Percentiles rank a stretch among this genome's conserved stretches.
Evolutionary conservation across 2,329 filamentous ascomycete genomes (phyloP).

Genomic region (Pseudopyrenochaeta lycopersici): DNA sequence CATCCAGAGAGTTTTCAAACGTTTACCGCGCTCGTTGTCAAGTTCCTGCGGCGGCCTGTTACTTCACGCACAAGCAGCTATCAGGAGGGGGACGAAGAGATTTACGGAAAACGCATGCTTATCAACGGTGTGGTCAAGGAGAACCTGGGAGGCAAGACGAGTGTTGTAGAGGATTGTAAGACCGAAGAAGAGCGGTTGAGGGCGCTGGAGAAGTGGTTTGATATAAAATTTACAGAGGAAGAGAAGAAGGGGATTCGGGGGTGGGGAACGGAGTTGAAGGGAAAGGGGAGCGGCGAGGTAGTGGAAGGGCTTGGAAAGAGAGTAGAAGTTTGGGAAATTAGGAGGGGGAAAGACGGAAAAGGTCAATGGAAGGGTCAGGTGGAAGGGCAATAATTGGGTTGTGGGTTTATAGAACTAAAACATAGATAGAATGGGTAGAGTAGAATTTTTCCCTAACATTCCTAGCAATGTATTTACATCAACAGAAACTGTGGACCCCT

Average conservation of each 20-base stretch:
- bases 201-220: constrained; percentile 52
- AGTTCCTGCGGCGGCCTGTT: constrained; percentile 42
- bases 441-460: too few relatives aligned
- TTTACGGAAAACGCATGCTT: constrained; percentile 50
- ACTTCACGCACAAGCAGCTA: constrained; percentile 33
- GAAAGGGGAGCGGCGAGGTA: constrained; percentile 8
- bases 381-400: not conserved
- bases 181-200: constrained; percentile 51
- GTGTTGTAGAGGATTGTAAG: constrained; percentile 47
- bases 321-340: not conserved
- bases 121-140: constrained; percentile 56
- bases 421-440: not conserved
- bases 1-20: constrained; percentile 45
- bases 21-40: constrained; percentile 47
- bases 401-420: not conserved
- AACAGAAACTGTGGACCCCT: too few relatives aligned
- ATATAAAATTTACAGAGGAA: constrained; percentile 48
- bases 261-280: constrained; percentile 32
- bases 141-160: constrained; percentile 53
- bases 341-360: constrained; percentile 2
- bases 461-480: too few relatives aligned
- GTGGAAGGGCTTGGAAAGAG: not conserved
- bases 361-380: not conserved
- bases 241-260: constrained; percentile 48
- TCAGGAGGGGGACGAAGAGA: constrained; percentile 37